Percentiles rank a stretch among this genome's conserved stretches.
Conservation (phyloP, 2,329 filamentous ascomycete species). For the Fusarium sp. region DNA sequence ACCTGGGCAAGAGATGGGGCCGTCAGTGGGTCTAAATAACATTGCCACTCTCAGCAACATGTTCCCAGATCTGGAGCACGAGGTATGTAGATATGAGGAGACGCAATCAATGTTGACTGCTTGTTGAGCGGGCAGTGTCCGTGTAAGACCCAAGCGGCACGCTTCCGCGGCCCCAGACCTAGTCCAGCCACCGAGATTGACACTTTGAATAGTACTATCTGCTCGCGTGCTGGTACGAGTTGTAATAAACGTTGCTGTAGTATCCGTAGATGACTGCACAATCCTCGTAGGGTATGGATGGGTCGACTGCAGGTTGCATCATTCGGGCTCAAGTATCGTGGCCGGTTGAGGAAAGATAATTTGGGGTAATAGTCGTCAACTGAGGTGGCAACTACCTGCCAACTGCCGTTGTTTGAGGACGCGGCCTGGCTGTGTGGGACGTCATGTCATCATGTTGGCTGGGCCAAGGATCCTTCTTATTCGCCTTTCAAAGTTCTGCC, state of each 20-base stretch:
- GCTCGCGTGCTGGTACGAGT: background rate
- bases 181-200: background rate
- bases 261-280: background rate
- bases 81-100: constrained; percentile 4
- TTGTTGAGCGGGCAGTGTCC: background rate
- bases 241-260: background rate
- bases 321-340: background rate
- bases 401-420: constrained; percentile 1
- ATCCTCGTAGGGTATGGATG: background rate
- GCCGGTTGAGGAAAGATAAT: background rate
- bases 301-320: background rate
- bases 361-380: constrained; percentile 1
- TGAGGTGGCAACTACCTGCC: background rate
- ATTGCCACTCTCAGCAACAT: background rate
- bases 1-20: constrained; percentile 5
- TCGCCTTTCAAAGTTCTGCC: background rate
- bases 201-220: background rate
- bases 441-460: background rate
- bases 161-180: constrained; percentile 10
- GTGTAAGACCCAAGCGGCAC: constrained; percentile 2
- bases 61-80: constrained; percentile 2
- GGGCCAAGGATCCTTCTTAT: background rate
- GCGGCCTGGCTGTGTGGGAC: background rate
- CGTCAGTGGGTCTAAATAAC: constrained; percentile 4
- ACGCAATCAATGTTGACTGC: constrained; percentile 1